A percentile compares a stretch with the other conserved stretches of the same genome.
Evolutionary conservation across 441 rosid species (phyloP).

Genomic region (Cnidoscolus chayamansa): DNA sequence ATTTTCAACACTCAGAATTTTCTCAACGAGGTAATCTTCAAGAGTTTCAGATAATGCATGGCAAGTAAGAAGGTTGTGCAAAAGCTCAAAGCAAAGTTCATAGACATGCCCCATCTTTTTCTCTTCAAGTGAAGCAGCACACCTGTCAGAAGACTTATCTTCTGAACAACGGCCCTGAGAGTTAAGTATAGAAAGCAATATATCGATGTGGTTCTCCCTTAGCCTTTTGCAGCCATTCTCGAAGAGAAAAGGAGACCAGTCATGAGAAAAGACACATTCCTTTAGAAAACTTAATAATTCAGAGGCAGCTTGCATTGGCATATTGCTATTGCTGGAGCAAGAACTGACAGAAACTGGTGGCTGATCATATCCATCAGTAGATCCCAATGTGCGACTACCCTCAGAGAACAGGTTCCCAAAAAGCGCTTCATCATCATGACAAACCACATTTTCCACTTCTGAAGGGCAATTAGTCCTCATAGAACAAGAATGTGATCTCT

Average conservation of each 20-base stretch:
- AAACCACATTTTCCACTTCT: slow-evolving; percentile 74
- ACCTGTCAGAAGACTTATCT: slow-evolving; percentile 50
- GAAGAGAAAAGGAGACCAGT: slow-evolving; percentile 65
- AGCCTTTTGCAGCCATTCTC: slow-evolving; percentile 76
- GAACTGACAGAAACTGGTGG: slow-evolving; percentile 50
- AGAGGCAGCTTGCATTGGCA: slow-evolving; percentile 81
- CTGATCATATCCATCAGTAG: slow-evolving; percentile 81
- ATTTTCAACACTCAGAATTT: slow-evolving; percentile 74
- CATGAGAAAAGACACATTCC: slow-evolving; percentile 65
- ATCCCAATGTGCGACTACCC: slow-evolving; percentile 72
- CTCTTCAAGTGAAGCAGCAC: slow-evolving; percentile 58
- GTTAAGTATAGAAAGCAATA: slow-evolving; percentile 68
- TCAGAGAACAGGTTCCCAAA: slow-evolving; percentile 98
- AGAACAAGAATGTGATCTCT: slow-evolving; percentile 60
- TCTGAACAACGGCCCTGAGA: slow-evolving; percentile 45
- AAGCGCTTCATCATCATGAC: slow-evolving; percentile 98
- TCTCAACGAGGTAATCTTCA: slow-evolving; percentile 76
- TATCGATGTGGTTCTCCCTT: slow-evolving; percentile 66
- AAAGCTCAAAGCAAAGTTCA: slow-evolving; percentile 71
- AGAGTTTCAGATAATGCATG: slow-evolving; percentile 64
- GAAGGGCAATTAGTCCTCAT: slow-evolving; percentile 56
- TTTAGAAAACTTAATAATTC: slow-evolving; percentile 83
- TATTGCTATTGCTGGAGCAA: slow-evolving; percentile 55
- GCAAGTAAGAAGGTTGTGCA: slow-evolving; percentile 65
- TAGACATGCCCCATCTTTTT: slow-evolving; percentile 49